Percentiles rank a stretch among this genome's conserved stretches.
Conservation (phyloP, 495 filamentous ascomycete genomes). For the Penicillium ucsense region DNA sequence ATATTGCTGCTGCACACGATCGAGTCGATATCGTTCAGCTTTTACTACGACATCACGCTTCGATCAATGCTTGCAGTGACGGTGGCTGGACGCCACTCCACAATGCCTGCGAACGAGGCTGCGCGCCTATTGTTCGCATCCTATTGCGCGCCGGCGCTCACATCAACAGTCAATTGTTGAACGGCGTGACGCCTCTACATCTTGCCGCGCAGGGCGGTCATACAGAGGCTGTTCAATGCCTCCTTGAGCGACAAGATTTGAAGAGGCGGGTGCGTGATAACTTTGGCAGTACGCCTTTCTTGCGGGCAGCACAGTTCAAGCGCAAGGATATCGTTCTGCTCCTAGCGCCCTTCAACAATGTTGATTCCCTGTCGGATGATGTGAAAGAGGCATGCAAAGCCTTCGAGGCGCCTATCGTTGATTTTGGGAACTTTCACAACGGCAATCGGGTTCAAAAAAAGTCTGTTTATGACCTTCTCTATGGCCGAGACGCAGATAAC, state of each 20-base stretch:
- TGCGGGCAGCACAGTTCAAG: slow-evolving; percentile 50
- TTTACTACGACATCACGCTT: slow-evolving; percentile 42
- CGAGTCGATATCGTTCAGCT: slow-evolving; percentile 46
- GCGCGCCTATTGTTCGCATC: slow-evolving; percentile 36
- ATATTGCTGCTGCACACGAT: slow-evolving; percentile 47
- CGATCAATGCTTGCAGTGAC: slow-evolving; percentile 47
- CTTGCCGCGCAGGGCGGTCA: slow-evolving; percentile 51
- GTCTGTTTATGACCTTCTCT: slow-evolving; percentile 52
- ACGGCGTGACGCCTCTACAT: slow-evolving; percentile 54
- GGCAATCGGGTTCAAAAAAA: slow-evolving; percentile 45
- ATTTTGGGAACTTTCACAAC: slow-evolving; percentile 59
- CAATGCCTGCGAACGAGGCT: slow-evolving; percentile 50
- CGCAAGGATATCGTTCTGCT: slow-evolving; percentile 47
- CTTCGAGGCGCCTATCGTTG: slow-evolving; percentile 59
- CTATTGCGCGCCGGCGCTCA: slow-evolving; percentile 43
- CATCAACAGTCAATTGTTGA: slow-evolving; percentile 45
- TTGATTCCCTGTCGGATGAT: slow-evolving; percentile 41
- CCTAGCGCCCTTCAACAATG: slow-evolving; percentile 45
- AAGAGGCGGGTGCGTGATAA: slow-evolving; percentile 44
- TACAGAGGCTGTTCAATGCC: slow-evolving; percentile 44
- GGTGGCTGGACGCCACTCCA: slow-evolving; percentile 57
- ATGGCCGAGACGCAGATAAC: slow-evolving; percentile 49
- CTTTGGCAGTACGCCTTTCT: slow-evolving; percentile 52
- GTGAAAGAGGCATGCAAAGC: slow-evolving; percentile 47
- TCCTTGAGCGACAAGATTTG: slow-evolving; percentile 38